phyloP scores from a whole-genome alignment of 768 basidiomycete species.

The Neoboletus magnificus region DNA sequence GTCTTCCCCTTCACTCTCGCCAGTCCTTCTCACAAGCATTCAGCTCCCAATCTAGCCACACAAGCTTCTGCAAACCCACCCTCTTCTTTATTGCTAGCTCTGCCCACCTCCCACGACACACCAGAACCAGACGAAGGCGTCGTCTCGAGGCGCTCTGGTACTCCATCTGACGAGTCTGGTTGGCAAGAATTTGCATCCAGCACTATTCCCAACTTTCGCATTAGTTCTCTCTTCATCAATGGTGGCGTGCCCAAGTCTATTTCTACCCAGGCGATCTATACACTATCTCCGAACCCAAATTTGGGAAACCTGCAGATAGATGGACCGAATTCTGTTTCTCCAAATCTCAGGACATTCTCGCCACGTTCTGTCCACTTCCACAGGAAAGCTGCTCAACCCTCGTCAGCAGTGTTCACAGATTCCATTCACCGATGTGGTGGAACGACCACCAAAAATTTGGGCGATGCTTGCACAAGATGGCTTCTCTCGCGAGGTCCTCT shows the following conservation, averaged over 20 bases:
- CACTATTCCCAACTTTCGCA: slow-evolving; percentile 42
- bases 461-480: slow-evolving; percentile 58
- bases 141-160: slow-evolving; percentile 54
- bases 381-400: slow-evolving; percentile 23
- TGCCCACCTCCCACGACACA: slow-evolving; percentile 48
- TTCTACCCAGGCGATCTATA: slow-evolving; percentile 53
- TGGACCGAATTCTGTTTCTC: slow-evolving; percentile 29
- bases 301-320: slow-evolving; percentile 22
- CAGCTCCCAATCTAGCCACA: slow-evolving; percentile 15
- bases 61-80: slow-evolving; percentile 30
- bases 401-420: slow-evolving; percentile 25
- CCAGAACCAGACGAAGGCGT: slow-evolving; percentile 30
- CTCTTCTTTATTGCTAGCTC: slow-evolving; percentile 46
- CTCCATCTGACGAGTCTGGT: slow-evolving; percentile 45
- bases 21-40: slow-evolving; percentile 27
- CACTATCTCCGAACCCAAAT: slow-evolving; percentile 44
- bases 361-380: slow-evolving; percentile 29
- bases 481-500: slow-evolving; percentile 62
- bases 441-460: slow-evolving; percentile 42
- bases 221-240: slow-evolving; percentile 20
- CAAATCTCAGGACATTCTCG: slow-evolving; percentile 50
- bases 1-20: slow-evolving; percentile 32
- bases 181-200: slow-evolving; percentile 62
- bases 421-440: slow-evolving; percentile 19
- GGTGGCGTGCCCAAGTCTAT: slow-evolving; percentile 41